Base-by-base conservation (phyloP, 495 filamentous ascomycete genomes). In the Talaromyces nanjingensis region DNA sequence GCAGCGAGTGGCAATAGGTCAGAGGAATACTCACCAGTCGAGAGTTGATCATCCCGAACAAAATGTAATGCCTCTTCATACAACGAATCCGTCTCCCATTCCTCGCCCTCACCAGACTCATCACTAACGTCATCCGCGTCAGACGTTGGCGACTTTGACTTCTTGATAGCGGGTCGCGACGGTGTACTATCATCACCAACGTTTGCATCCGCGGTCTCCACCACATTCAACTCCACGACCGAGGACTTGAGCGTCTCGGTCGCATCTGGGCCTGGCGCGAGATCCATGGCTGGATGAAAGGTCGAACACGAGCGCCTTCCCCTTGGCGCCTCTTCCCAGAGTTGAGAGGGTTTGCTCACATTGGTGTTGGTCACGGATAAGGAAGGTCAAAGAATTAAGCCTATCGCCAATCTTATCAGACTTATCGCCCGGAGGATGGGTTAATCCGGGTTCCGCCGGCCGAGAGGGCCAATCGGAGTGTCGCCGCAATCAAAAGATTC, bases 21-120 rank as follows among this genome's bases (percentile, higher is more conserved):
- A 49, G 24, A 65, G 68, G 65, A 33, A 37, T n/a, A 14, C 67
- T 71, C 76, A 84, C 84, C 78, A 53, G 83, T 80, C 63, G 83
- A 81, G 53, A 87, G 78, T 59, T 83, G 81, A 49, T 88, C 85
- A 42, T 89, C 85, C 53, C 79, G 79, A 34, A 87, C 72, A 58
- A 87, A 78, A 62, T 88, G 86, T 42, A 93, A 74, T 18, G 84
- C 79, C 66, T 90, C 88, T 57, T 87, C 86, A 66, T 86, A 88
- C 6, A 91, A 72, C 24, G 89, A 91, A 57, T 86, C 79, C 6
- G 79, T 81, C 64, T 90, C 88, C 86, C 86, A 89, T 11, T 80
- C 81, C 55, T 88, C 87, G 31, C 73, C 81, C 57, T 88, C 87
- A 27, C 73, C 80, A 0, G 86, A 82, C 31, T 85, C 85, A 59